Percentiles rank a stretch among this genome's conserved stretches.
phyloP scores from a whole-genome alignment of 148 eudicot genomes.

The Persicaria tinctoria region DNA sequence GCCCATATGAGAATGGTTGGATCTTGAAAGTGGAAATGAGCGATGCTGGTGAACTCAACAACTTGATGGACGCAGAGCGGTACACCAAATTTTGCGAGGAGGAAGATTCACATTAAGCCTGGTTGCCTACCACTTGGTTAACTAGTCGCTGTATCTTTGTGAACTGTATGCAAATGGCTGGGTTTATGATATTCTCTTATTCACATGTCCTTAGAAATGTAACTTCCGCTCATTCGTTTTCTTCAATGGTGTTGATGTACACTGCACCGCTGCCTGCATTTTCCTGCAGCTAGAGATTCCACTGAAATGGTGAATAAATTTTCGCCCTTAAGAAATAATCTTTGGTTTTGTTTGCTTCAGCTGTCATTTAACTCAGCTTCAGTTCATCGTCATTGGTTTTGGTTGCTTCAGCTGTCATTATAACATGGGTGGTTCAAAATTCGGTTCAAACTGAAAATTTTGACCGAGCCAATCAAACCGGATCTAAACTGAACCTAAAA shows the following conservation, averaged over 20 bases:
- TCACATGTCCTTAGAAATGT: not conserved
- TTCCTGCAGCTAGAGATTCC: not conserved
- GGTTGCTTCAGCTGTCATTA: too few relatives aligned
- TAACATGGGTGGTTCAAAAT: too few relatives aligned
- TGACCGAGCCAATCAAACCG: too few relatives aligned
- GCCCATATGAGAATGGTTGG: constrained; percentile 86
- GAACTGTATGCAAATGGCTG: not conserved
- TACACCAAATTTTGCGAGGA: constrained; percentile 86
- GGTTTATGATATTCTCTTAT: not conserved
- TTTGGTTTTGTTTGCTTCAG: too few relatives aligned
- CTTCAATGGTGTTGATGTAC: not conserved
- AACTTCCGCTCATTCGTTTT: not conserved
- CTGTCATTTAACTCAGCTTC: too few relatives aligned
- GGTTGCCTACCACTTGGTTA: not conserved
- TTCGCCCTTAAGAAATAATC: too few relatives aligned
- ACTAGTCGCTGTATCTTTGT: too few relatives aligned
- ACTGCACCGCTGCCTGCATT: not conserved
- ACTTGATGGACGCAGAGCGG: constrained; percentile 67
- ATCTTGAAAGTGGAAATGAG: constrained; percentile 77
- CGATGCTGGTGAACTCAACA: constrained; percentile 37
- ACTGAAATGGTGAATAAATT: not conserved
- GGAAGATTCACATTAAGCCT: constrained; percentile 69
- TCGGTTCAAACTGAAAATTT: too few relatives aligned
- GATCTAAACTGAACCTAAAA: too few relatives aligned
- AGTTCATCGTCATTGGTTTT: too few relatives aligned